Base-by-base conservation (phyloP, 1,284 basidiomycete genomes). In the Somion occarium region DNA sequence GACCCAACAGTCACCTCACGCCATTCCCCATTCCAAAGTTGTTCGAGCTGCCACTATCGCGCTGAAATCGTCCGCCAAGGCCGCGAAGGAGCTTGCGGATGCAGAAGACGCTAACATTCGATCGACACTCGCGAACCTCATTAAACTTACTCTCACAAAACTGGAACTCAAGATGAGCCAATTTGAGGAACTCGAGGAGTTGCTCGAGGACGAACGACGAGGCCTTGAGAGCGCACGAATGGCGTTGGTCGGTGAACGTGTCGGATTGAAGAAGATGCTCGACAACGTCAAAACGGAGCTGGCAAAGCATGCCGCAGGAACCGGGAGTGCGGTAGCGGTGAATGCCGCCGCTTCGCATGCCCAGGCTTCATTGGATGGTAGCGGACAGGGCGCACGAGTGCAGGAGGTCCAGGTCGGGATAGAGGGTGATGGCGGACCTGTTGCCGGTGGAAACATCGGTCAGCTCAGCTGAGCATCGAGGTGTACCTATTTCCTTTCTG, bases 131-230 rank as follows among this genome's bases (percentile, higher is more conserved):
- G 83, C 89, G 1, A 82, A 86, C 45, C 79, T 98, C 52, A 91
- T 98, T 69, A 89, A 93, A 62, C 81, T 96, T 25, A 97, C 96
- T 52, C 76, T 98, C 44, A 86, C 85, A 18, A 98, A 98, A 69
- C 83, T 99, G 46, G 94, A 98, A 66, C 74, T 95, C 55, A 97
- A 98, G 76, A 89, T 93, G 79, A 71, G 79, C 2, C 89, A 94
- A 66, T 97, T 97, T 63, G 93, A 96, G 66, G 85, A 91, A 64
- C 75, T 98, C 48, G 94, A 98, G 66, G 85, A 89, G 48, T 74
- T 93, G 19, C 73, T 98, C 41, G 94, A 97, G 66, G 85, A 91
- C 52, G 94, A 98, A 69, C 75, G 89, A 41, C 78, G 82, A 54
- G 72, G 78, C 30, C 67, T 93, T 38, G 91, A 93, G 71, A 82